Evolutionary conservation across 1,284 basidiomycete species (phyloP).

Genomic region (Tetrapyrgos nigripes): DNA sequence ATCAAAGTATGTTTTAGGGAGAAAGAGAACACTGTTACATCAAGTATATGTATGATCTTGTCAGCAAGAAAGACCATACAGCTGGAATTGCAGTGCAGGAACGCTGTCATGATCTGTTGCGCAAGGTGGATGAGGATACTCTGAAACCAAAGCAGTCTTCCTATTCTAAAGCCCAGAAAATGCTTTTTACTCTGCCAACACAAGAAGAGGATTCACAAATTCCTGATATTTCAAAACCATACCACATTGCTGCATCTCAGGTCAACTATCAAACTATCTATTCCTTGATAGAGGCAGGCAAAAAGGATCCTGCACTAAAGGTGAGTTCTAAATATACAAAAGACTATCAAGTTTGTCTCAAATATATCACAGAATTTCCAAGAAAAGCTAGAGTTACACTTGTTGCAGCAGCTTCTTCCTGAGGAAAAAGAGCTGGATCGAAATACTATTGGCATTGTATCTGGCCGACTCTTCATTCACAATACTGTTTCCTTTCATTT

Average conservation of each 20-base stretch:
- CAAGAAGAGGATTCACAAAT: too few species aligned
- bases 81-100: not conserved
- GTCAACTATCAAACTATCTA: too few species aligned
- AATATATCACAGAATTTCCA: not conserved
- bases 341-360: not conserved
- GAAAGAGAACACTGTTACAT: not conserved
- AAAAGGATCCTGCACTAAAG: not conserved
- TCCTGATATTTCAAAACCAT: too few species aligned
- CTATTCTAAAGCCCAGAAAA: too few species aligned
- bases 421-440: too few species aligned
- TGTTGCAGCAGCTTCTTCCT: too few species aligned
- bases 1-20: not conserved
- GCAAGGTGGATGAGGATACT: not conserved
- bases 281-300: too few species aligned
- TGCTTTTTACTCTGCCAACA: too few species aligned
- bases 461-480: constrained; percentile 21
- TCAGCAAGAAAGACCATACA: not conserved
- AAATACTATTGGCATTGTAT: constrained; percentile 7
- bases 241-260: too few species aligned
- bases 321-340: not conserved
- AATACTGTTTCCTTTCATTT: constrained; percentile 20
- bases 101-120: not conserved
- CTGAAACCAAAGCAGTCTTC: too few species aligned
- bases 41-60: not conserved
- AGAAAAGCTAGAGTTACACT: not conserved